These are phyloP conservation scores for Melampsora americana DNA, from an alignment of 1,284 basidiomycete genomes.

Conservation along the genomic window DNA sequence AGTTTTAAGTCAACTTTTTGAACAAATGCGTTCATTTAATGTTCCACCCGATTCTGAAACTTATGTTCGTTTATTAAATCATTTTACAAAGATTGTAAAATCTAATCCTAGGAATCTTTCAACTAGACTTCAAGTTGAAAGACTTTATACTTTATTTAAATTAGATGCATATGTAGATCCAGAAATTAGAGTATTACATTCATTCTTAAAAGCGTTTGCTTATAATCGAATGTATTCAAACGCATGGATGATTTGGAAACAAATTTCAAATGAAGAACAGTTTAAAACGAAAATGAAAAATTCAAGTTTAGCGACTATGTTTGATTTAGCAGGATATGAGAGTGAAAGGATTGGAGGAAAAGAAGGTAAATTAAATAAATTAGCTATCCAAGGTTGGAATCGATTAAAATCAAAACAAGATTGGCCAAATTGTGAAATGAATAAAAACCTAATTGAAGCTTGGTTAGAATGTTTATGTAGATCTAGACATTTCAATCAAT, in stretches of 20 bases:
- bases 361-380: slow-evolving; percentile 46
- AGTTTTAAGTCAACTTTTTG: slow-evolving; percentile 67
- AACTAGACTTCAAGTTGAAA: slow-evolving; percentile 58
- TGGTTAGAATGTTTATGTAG: slow-evolving; percentile 86
- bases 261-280: slow-evolving; percentile 56
- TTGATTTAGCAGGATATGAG: slow-evolving; percentile 75
- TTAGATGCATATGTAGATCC: slow-evolving; percentile 72
- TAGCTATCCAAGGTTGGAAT: slow-evolving; percentile 3
- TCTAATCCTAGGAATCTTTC: slow-evolving; percentile 45
- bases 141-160: slow-evolving; percentile 72
- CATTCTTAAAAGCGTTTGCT: slow-evolving; percentile 85
- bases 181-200: slow-evolving; percentile 73
- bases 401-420: slow-evolving; percentile 46
- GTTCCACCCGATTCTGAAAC: slow-evolving; percentile 63
- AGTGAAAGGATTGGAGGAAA: slow-evolving; percentile 50
- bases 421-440: slow-evolving; percentile 58
- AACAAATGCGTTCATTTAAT: slow-evolving; percentile 73
- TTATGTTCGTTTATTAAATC: slow-evolving; percentile 69
- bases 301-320: slow-evolving; percentile 71
- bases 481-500: slow-evolving; percentile 65
- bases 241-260: slow-evolving; percentile 76
- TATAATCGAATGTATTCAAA: slow-evolving; percentile 67
- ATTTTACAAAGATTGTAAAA: slow-evolving; percentile 53
- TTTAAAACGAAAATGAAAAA: slow-evolving; percentile 59
- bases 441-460: slow-evolving; percentile 64